Conservation (phyloP, 116 monocot genomes). For the Iris pallida region DNA sequence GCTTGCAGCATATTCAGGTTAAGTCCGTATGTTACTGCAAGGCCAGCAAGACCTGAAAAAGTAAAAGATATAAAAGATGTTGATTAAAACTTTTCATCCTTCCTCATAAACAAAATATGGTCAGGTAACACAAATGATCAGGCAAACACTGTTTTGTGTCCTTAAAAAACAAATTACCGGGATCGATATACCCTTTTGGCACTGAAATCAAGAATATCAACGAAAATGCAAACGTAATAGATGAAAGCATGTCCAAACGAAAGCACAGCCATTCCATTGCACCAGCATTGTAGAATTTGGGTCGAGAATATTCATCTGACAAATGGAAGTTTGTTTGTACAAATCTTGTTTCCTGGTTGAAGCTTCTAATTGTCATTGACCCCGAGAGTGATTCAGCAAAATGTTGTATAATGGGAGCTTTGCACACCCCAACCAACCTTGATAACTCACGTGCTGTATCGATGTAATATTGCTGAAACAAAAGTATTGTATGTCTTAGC, state of each 20-base stretch:
- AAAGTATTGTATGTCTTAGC: not conserved
- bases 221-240: conserved; percentile 64
- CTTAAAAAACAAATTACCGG: conserved; percentile 39
- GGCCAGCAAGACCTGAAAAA: conserved; percentile 71
- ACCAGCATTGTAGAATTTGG: conserved; percentile 59
- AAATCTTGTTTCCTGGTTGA: conserved; percentile 61
- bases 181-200: conserved; percentile 70
- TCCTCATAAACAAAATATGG: not conserved
- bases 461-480: conserved; percentile 65
- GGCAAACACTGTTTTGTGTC: not conserved
- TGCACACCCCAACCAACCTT: conserved; percentile 61
- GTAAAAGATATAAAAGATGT: not conserved
- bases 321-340: conserved; percentile 39
- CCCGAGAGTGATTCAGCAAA: conserved; percentile 82
- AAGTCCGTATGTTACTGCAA: conserved; percentile 83
- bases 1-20: conserved; percentile 65
- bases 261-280: conserved; percentile 84
- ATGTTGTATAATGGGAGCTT: conserved; percentile 89
- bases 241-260: conserved; percentile 68
- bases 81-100: too few relatives aligned
- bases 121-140: not conserved
- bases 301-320: conserved; percentile 60
- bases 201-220: conserved; percentile 64
- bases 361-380: conserved; percentile 71
- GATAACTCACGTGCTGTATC: conserved; percentile 71